phyloP scores from a whole-genome alignment of 768 basidiomycete species.

The Rhizopogon vesiculosus region DNA sequence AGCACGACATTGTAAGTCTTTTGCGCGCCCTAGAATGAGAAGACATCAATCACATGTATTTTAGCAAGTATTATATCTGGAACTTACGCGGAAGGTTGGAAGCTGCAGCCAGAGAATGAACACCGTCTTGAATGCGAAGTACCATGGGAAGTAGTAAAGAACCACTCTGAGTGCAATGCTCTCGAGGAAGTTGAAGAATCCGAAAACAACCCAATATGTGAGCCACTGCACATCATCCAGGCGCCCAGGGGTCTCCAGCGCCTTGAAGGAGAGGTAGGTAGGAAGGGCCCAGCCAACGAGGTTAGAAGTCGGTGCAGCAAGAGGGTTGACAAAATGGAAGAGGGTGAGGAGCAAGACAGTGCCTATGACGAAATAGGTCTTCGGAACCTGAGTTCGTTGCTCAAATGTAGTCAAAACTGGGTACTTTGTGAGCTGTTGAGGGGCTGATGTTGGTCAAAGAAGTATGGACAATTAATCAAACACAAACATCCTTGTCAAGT shows the following conservation, averaged over 20 bases:
- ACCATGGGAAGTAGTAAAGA: constrained; percentile 93
- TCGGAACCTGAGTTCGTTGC: constrained; percentile 88
- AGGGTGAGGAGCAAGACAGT: constrained; percentile 58
- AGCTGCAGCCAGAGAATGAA: constrained; percentile 94
- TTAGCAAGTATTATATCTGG: neutral
- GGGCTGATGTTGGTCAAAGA: constrained; percentile 4
- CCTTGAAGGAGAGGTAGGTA: constrained; percentile 92
- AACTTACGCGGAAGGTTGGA: constrained; percentile 74
- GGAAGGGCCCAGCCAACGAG: constrained; percentile 93
- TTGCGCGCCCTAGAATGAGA: constrained; percentile 71
- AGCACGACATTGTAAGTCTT: constrained; percentile 69
- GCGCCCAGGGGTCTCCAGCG: constrained; percentile 80
- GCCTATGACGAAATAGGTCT: constrained; percentile 84
- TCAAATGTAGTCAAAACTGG: constrained; percentile 81
- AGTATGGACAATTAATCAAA: neutral
- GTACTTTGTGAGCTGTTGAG: constrained; percentile 74
- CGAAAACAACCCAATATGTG: constrained; percentile 96
- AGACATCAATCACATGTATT: neutral
- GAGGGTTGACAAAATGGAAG: constrained; percentile 84
- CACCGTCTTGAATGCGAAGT: constrained; percentile 87
- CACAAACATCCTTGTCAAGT: constrained; percentile 93
- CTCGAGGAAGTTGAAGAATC: constrained; percentile 91
- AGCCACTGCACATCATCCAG: constrained; percentile 94
- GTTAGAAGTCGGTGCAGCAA: constrained; percentile 91
- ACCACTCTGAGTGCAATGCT: constrained; percentile 77